Evolutionary conservation across 805 yeast species (phyloP), one percentile per base, ranked within the genome.

Genomic region (Clavispora fructus): DNA sequence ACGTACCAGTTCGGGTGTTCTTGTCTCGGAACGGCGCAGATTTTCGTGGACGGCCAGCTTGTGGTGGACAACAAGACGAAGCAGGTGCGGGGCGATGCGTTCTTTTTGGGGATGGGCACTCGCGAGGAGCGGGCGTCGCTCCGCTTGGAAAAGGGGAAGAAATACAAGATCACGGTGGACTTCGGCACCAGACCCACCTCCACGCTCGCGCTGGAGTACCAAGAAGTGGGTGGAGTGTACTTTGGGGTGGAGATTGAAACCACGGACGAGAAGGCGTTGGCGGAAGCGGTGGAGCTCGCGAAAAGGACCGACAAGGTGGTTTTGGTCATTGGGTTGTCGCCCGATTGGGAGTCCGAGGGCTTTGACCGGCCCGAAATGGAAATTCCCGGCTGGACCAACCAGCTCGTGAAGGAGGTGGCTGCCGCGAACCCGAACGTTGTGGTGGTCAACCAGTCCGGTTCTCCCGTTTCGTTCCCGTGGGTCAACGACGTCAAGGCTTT

Each of bases 11-110:
- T 82, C 54, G 85, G 85, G 19, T 59, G 77, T 44, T 62, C 77
- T 12, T 74, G 73, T 31, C 55, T 67, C 42, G 87, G 87, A 17
- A 76, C 83, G 35, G 83, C 80, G 28, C 74, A 72, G 57, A 49
- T 82, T 19, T 82, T 68, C 52, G 58, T 81, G 42, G 74, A 82
- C 53, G 84, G 62, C 46, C 54, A 74, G 54, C 63, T 79, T 46
- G 64, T 82, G 29, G 75, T 79, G 42, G 85, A 82, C 59, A 80
- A 81, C 63, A 73, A 69, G 54, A 75, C 80, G 39, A 59, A 69
- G 26, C 86, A 82, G 64, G 62, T 52, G 3, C 57, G 54, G 27
- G 86, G 85, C 11, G 61, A 64, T 30, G 65, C 74, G 4, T 80
- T 79, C 65, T 78, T 78, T 60, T 57, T 68, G 47, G 77, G 78